Conservation (phyloP, 1,139 yeast genomes). For the Kluyveromyces marxianus region DNA sequence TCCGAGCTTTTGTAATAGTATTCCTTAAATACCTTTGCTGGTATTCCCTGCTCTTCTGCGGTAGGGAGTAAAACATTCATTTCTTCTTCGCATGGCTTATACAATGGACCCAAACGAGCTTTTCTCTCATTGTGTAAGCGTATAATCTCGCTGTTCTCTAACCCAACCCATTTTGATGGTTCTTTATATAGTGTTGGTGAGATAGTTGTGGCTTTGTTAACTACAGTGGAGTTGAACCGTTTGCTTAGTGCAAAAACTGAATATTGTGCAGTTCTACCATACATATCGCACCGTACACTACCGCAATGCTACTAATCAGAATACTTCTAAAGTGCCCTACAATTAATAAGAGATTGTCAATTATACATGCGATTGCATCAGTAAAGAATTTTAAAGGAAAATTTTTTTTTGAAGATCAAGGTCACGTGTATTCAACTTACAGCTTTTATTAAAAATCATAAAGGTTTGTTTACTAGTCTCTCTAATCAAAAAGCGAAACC, state of each 20-base stretch:
- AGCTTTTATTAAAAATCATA: too few species aligned
- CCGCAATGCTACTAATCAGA: too few species aligned
- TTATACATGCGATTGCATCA: too few species aligned
- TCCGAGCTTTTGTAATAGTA: constrained; percentile 35
- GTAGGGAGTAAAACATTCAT: constrained; percentile 39
- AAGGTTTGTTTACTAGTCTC: too few species aligned
- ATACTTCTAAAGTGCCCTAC: too few species aligned
- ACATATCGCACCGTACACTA: neutral
- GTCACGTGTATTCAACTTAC: too few species aligned
- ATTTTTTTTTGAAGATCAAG: too few species aligned
- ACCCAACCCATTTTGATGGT: constrained; percentile 64
- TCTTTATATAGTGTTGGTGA: constrained; percentile 24
- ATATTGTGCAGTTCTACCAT: neutral
- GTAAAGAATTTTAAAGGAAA: too few species aligned
- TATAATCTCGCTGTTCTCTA: constrained; percentile 56
- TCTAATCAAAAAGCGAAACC: too few species aligned
- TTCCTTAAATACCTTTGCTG: constrained; percentile 26
- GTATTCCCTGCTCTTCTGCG: constrained; percentile 31
- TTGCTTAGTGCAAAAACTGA: neutral
- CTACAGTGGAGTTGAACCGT: constrained; percentile 6
- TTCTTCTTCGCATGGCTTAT: constrained; percentile 46
- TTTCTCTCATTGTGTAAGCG: constrained; percentile 55
- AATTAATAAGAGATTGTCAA: too few species aligned
- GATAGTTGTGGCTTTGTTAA: neutral
- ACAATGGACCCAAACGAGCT: constrained; percentile 47